Conservation (phyloP, 1,284 basidiomycete genomes). For the Leccinum subfulvum region DNA sequence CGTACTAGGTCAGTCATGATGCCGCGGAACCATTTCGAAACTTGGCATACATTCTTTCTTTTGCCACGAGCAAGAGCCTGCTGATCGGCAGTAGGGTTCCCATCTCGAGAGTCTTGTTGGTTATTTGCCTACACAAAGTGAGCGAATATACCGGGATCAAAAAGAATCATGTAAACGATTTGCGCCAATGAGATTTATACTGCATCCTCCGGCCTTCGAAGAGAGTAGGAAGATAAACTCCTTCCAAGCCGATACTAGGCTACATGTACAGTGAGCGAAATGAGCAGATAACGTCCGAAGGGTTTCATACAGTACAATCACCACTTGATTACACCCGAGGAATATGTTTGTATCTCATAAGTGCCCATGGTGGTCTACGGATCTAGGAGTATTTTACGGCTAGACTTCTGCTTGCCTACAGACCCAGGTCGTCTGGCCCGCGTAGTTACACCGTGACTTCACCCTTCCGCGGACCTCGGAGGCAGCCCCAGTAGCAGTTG, state of each 20-base stretch:
- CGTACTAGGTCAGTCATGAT: constrained; percentile 5
- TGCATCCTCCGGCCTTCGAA: constrained; percentile 96
- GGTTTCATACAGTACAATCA: constrained; percentile 99
- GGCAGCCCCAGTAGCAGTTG: too few species aligned
- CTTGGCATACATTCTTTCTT: constrained; percentile 88
- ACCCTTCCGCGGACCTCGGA: too few species aligned
- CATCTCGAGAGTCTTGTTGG: constrained; percentile 55
- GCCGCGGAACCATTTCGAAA: background rate
- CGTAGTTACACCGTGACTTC: too few species aligned
- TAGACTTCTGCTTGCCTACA: too few species aligned
- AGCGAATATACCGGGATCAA: constrained; percentile 77
- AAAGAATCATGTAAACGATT: constrained; percentile 85
- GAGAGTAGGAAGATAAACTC: constrained; percentile 96
- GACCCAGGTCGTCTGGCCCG: too few species aligned
- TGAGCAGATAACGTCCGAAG: constrained; percentile 80
- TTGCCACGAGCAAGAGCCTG: constrained; percentile 96
- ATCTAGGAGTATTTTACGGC: too few species aligned
- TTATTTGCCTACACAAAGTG: background rate
- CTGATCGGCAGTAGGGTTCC: constrained; percentile 98
- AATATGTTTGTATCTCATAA: too few species aligned
- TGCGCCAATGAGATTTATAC: constrained; percentile 97
- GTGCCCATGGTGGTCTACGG: too few species aligned
- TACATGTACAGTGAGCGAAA: constrained; percentile 57
- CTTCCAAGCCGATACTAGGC: constrained; percentile 81
- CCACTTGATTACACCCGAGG: constrained; percentile 53